Base-by-base conservation (phyloP, 129 eudicot species). In the Centaurea solstitialis region DNA sequence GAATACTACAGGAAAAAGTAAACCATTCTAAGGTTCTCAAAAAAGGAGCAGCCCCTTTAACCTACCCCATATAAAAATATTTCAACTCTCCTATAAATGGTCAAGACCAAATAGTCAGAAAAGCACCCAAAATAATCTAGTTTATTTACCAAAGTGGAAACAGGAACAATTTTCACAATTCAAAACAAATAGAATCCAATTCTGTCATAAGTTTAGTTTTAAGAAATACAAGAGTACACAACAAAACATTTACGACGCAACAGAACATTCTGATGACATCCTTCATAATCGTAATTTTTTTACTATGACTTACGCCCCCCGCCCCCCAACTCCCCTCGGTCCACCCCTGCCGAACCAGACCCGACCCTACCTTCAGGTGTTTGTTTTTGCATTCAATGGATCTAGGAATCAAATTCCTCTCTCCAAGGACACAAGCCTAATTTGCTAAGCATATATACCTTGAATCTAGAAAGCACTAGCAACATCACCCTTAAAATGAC, bases 111-210 rank as follows among this genome's bases (percentile, higher is more conserved):
- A 23, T 26, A 74, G 53, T 64, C 75, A 45, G 24, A 68, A 79
- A 79, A 79, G 77, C 70, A 79, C 77, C 65, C 38, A 81, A 74
- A 73, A 75, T 73, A 74, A 73, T 74, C 50, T 74, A 73, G 74
- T 80, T 73, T 80, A 73, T 80, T 20, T 72, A 9, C 65, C 45
- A 72, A 80, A 80, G 83, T 72, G 79, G 84, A 80, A 80, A 73
- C 67, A 73, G 20, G 79, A 73, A 73, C 73, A 80, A 41, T 73
- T 40, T 61, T 37, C 79, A 73, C 21, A 80, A 59, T 72, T 61
- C 72, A 62, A 73, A 22, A n/a, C 21, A 64, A 72, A 80, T 12
- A 64, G 79, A 80, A 80, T 80, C 84, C 74, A 41, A 65, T 80
- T 64, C 79, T 65, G 22, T 57, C 9, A 53, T 57, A 6, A n/a